Evolutionary conservation across 306 rosid genomes (phyloP).

Genomic region (Medicago ruthenica): DNA sequence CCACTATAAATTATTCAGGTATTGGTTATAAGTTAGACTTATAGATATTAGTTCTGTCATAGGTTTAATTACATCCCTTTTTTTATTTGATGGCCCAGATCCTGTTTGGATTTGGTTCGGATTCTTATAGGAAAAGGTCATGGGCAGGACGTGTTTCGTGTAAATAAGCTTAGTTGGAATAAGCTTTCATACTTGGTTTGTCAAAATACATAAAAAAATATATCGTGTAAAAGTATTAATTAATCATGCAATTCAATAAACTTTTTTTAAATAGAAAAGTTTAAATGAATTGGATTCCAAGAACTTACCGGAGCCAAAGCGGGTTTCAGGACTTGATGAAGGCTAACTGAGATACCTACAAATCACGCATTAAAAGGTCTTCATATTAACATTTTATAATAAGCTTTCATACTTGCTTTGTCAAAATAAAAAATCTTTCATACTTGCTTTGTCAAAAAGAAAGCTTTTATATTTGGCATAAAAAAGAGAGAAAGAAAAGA

Average conservation of each 20-base stretch:
- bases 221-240: not conserved
- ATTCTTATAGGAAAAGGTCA: not conserved
- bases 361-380: too few species aligned
- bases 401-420: too few species aligned
- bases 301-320: too few species aligned
- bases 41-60: not conserved
- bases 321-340: too few species aligned
- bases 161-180: not conserved
- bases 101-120: not conserved
- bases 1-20: not conserved
- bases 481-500: not conserved
- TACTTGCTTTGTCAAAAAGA: not conserved
- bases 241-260: too few species aligned
- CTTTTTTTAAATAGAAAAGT: too few species aligned
- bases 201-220: not conserved
- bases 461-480: not conserved
- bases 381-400: too few species aligned
- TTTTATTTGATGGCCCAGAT: not conserved
- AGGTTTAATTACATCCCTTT: not conserved
- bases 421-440: not conserved
- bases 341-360: too few species aligned
- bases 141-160: constrained; percentile 17
- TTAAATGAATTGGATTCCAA: too few species aligned
- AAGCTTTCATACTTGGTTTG: not conserved
- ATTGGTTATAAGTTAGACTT: not conserved